A percentile compares a stretch with the other conserved stretches of the same genome.
Evolutionary conservation across 345 rosid genomes (phyloP).

Genomic region (Conringia planisiliqua): DNA sequence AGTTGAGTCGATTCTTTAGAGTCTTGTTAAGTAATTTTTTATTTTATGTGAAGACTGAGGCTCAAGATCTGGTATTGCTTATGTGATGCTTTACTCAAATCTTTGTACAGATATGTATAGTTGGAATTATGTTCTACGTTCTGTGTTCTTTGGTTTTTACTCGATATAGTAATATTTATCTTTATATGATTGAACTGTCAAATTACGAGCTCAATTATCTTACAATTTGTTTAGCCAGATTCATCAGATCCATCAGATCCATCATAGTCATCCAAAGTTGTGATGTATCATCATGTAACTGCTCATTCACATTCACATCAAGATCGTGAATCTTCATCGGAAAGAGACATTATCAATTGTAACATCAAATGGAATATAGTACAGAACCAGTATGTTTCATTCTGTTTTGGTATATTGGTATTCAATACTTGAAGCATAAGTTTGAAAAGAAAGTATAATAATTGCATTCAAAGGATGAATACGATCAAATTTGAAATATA

Average conservation of each 20-base stretch:
- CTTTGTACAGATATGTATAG: conserved; percentile 7
- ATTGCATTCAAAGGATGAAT: too few species aligned
- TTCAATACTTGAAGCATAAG: too few species aligned
- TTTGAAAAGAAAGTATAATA: too few species aligned
- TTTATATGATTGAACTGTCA: neutral
- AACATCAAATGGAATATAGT: too few species aligned
- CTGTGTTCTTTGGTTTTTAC: neutral
- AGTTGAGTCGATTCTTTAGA: conserved; percentile 13
- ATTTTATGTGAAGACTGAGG: neutral
- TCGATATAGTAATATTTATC: neutral
- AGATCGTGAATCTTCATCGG: neutral
- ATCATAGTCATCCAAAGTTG: neutral
- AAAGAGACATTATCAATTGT: too few species aligned
- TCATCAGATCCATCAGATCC: neutral
- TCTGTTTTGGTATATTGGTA: too few species aligned
- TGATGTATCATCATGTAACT: neutral
- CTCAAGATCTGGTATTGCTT: neutral
- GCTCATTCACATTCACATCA: neutral
- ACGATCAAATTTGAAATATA: too few species aligned
- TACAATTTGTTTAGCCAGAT: neutral
- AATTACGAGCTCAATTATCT: neutral
- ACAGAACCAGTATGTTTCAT: too few species aligned
- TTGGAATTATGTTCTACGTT: neutral
- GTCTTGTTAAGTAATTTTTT: neutral
- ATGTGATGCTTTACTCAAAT: conserved; percentile 7